Evolutionary conservation across 805 yeast genomes (phyloP), one percentile per base, ranked within the genome.

Genomic region (Scheffersomyces spartinae): DNA sequence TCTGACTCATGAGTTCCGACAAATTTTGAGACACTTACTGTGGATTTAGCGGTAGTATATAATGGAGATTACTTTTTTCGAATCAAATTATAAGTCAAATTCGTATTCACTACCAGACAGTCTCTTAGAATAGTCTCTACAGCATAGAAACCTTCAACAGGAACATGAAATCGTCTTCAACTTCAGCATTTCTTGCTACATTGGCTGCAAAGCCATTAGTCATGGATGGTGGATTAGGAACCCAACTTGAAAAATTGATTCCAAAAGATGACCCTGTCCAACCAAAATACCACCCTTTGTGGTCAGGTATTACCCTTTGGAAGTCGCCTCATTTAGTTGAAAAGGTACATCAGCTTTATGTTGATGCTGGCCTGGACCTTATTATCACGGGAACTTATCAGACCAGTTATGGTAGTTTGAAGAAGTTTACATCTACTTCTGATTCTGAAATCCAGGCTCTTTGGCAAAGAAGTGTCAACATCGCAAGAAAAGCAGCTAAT

Each of bases 351-450:
- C 20, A 26, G 12, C 32, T 29, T 12, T 54, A 52, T 33, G 26
- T 52, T n/a, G 29, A 36, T 14, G 35, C 43, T 2, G 55, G 55
- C 3, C 46, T 47, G 7, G 44, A 52, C 28, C 31, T 49, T 3
- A 31, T 54, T 11, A 39, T 37, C 13, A 45, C 58, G 10, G 34
- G 49, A 13, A 53, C 55, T 4, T 54, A 54, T 33, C 61, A 54
- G 33, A 41, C 40, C 10, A 44, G 54, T 9, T 35, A 42, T 19
- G 25, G 21, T 1, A 42, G 52, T 16, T 35, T 54, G 27, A 22
- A 26, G 8, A 34, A 41, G 29, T 33, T 40, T 26, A 35, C 43
- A 4, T 36, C 36, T 6, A 35, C 38, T 23, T 22, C 27, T 15
- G 38, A 41, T 9, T 32, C 28, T 3, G 37, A 34, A 13, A 39